These are phyloP conservation scores for Logfia minima DNA, from an alignment of 129 eudicot species.

Conservation along the genomic window DNA sequence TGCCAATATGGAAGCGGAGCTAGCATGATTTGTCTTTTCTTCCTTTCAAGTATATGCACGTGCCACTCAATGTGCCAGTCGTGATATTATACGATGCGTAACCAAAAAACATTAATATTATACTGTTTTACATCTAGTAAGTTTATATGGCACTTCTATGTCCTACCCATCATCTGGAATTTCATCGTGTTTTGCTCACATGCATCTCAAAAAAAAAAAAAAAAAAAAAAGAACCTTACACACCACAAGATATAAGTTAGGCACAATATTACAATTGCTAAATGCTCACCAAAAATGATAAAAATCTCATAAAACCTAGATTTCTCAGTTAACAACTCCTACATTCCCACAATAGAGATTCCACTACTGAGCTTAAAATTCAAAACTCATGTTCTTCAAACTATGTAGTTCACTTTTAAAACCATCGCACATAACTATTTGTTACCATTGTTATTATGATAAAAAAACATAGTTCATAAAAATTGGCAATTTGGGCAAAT, in stretches of 20 bases:
- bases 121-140: slow-evolving; percentile 10
- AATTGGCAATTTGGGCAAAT: neutral
- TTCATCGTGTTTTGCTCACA: slow-evolving; percentile 12
- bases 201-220: neutral
- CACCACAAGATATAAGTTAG: no score
- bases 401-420: no score
- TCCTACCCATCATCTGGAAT: slow-evolving; percentile 7
- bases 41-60: neutral
- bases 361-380: no score
- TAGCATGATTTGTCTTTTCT: neutral
- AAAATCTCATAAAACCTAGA: no score
- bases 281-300: no score
- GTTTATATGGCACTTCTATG: neutral
- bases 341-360: no score
- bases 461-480: no score
- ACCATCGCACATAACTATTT: no score
- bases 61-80: slow-evolving; percentile 4
- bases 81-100: neutral
- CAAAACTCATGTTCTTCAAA: no score
- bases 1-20: neutral
- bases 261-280: neutral
- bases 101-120: neutral
- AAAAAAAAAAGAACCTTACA: no score
- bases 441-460: no score
- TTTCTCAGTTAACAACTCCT: no score